A percentile compares a stretch with the other conserved stretches of the same genome.
These are phyloP conservation scores for Leishmania tarentolae DNA, from an alignment of 208 protist genomes.

Conservation along the genomic window DNA sequence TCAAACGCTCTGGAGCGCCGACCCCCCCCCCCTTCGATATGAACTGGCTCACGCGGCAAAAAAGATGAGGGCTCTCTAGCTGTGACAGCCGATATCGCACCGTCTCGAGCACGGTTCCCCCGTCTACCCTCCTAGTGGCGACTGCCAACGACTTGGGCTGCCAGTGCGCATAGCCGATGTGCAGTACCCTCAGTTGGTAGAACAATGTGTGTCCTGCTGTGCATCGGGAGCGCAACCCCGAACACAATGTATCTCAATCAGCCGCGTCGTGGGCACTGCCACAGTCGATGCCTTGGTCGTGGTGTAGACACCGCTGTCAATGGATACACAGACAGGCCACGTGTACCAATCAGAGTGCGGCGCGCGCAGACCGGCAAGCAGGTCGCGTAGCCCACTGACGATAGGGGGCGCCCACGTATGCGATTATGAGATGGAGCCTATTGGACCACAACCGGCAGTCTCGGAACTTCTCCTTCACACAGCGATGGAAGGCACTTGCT, in stretches of 20 bases:
- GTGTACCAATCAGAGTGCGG: conserved; percentile 39
- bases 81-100: not conserved
- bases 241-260: conserved; percentile 47
- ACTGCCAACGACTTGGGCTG: conserved; percentile 18
- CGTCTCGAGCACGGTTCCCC: conserved; percentile 10
- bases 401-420: conserved; percentile 45
- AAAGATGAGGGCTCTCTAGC: conserved; percentile 12
- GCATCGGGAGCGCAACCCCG: conserved; percentile 38
- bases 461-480: conserved; percentile 46
- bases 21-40: not conserved
- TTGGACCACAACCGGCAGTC: conserved; percentile 57
- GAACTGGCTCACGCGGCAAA: not conserved
- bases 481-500: conserved; percentile 33
- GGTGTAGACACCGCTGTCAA: conserved; percentile 34
- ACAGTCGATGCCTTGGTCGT: conserved; percentile 38
- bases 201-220: conserved; percentile 42
- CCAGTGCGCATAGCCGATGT: conserved; percentile 47
- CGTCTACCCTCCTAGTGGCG: no score
- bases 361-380: conserved; percentile 20
- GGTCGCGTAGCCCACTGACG: conserved; percentile 37
- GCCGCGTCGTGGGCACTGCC: conserved; percentile 51
- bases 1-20: not conserved
- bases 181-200: conserved; percentile 18
- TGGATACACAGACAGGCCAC: conserved; percentile 29
- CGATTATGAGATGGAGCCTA: conserved; percentile 46